Percentiles rank a stretch among this genome's conserved stretches.
These are phyloP conservation scores for Fusarium sp. DNA, from an alignment of 2,329 filamentous ascomycete species.

Conservation along the genomic window DNA sequence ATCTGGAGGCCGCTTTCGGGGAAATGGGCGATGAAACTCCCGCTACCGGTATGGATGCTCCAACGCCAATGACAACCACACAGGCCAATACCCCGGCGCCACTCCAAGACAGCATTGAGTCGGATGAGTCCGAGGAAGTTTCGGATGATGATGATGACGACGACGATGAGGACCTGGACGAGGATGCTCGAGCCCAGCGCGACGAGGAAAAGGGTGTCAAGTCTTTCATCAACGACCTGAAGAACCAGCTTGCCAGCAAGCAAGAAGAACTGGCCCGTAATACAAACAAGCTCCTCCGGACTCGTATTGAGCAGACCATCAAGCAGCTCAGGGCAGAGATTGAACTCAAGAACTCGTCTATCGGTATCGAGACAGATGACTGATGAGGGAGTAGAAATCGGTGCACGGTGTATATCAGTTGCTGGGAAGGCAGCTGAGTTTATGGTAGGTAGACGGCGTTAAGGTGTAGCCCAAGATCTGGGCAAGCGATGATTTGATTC, in stretches of 20 bases:
- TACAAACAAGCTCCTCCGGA: slow-evolving; percentile 59
- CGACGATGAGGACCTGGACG: slow-evolving; percentile 64
- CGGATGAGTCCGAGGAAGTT: slow-evolving; percentile 50
- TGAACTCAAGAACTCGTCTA: slow-evolving; percentile 56
- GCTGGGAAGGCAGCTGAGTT: background rate
- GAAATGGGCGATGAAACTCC: slow-evolving; percentile 53
- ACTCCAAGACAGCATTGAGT: slow-evolving; percentile 58
- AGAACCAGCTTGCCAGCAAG: slow-evolving; percentile 59
- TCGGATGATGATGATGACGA: slow-evolving; percentile 62
- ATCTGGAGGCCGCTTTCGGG: slow-evolving; percentile 66
- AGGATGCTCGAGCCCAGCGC: slow-evolving; percentile 60
- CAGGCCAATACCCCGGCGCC: slow-evolving; percentile 57
- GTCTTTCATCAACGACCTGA: slow-evolving; percentile 63
- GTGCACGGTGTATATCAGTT: background rate
- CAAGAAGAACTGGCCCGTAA: slow-evolving; percentile 56
- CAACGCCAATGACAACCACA: slow-evolving; percentile 57
- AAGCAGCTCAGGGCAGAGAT: slow-evolving; percentile 58
- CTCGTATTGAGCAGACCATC: slow-evolving; percentile 61
- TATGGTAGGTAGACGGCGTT: slow-evolving; percentile 25
- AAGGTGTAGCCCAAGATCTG: slow-evolving; percentile 14
- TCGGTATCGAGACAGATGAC: slow-evolving; percentile 53
- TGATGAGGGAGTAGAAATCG: slow-evolving; percentile 12
- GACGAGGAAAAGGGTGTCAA: slow-evolving; percentile 65
- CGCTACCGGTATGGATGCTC: slow-evolving; percentile 53
- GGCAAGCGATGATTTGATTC: slow-evolving; percentile 22